Evolutionary conservation across 2,329 filamentous ascomycete species (phyloP), one percentile per base, ranked within the genome.

Genomic region (Stemphylium vesicarium): DNA sequence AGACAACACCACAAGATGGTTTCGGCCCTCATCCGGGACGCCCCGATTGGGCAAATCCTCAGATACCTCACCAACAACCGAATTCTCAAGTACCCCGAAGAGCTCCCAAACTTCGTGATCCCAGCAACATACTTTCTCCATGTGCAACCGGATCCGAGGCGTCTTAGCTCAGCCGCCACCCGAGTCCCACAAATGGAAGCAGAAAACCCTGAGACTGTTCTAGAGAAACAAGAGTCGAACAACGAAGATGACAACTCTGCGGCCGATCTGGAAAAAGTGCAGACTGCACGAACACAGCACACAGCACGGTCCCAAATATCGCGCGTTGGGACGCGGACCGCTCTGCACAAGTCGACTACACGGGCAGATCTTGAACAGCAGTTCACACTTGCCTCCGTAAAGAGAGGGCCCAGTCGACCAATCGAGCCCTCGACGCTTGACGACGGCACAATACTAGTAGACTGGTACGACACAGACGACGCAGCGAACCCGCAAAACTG

Each of bases 61-160:
- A 80, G 85, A 62, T 83, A 78, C 62, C 44, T 81, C 49, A 84
- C 84, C 2, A 71, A 73, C 29, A 85, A 85, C 65, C 78, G 73
- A 37, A 66, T 82, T 38, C 75, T 88, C 11, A 78, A 80, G 53
- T 88, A 87, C 56, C 84, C 85, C 13, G 85, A 88, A 74, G 86
- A 88, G 59, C 76, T 75, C 55, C 62, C 80, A 18, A 83, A 77
- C 61, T 88, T 87, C 61, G 65, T 80, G 53, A 74, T 83, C 4
- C 85, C 84, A 2, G 57, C 61, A 41, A 63, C 65, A 26, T 82
- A 82, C 58, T 70, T 65, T 7, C 61, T 68, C 1, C 59, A 67
- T 9, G 42, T 43, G 26, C 50, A 53, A 4, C 43, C 50, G 2
- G 31, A 52, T 7, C 50, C 57, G 10, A 63, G 60, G 13, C 56